Base-by-base conservation (phyloP, 805 yeast species). In the Ogataea chonburiensis region DNA sequence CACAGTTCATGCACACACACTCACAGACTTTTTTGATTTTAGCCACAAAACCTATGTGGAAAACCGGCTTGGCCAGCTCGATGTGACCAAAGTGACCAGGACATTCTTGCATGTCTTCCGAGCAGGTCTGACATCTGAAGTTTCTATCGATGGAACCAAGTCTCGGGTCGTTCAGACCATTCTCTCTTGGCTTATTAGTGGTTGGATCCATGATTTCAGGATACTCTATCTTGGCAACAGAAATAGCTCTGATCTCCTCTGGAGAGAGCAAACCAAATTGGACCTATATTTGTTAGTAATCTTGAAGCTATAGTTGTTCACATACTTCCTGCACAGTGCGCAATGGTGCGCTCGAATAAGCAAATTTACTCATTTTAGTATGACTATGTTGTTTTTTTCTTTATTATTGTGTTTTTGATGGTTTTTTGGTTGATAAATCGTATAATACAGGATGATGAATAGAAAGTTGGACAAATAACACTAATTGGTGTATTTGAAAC, bases 161-260 rank as follows among this genome's bases (percentile, higher is more conserved):
- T 54, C 98, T 80, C 43, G 98, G 98, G 63, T 94, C 98, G 60
- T 89, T 91, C 45, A 93, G 70, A 43, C 99, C 99, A 46, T 97
- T 97, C 49, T 88, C 89, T 61, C 97, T 80, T 31, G 98, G 97
- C 47, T 86, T 85, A 58, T 84, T 83, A 41, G 95, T 88, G 24
- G 96, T 79, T 63, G 89, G 97, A 63, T 93, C 98, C 96, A 93
- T 93, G n/a, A 97, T 93, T 66, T 93, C 99, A 15, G 99, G 98
- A 57, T 85, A 93, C 64, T 91, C 97, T 56, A 93, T 87, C 60
- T 93, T 93, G 27, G 97, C 98, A 42, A 94, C 98, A 45, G 96
- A 86, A 50, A 93, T 89, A 32, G 98, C 97, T 64, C 96, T 84
- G 47, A 83, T 75, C 71, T 93, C 98, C 69, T 93, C 98, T 17